Evolutionary conservation across 805 yeast genomes (phyloP), one percentile per base, ranked within the genome.

Genomic region (Isabelozyma pseudorhagii): DNA sequence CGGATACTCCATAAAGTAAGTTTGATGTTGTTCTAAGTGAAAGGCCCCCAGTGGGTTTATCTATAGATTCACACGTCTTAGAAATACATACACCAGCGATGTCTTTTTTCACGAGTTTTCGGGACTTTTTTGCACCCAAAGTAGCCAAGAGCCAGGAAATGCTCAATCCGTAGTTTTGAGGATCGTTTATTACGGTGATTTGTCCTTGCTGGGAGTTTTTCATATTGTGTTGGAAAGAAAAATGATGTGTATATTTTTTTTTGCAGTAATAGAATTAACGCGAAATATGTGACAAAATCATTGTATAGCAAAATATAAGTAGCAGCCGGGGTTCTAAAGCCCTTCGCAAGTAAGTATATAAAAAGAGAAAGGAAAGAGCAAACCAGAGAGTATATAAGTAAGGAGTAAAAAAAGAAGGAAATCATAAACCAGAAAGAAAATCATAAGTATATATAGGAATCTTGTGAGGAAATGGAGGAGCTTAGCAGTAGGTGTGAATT

Each of bases 1-100:
- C 53, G 1, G 80, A 65, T 1, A 79, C 64, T 0, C 86, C 86
- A 54, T 75, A 71, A 49, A 82, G 57, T 8, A 82, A 60, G 45
- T 63, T 73, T 0, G 83, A 75, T 0, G 70, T 60, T 14, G 71
- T 62, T 41, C 82, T 60, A 39, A 71, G 51, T 4, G 45, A 50
- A 1, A 69, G 54, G 14, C 60, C 31, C 2, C 50, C 53, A 9
- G 50, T 42, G 2, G 38, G 45, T 14, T n/a, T 21, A n/a, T 55
- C 46, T 10, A 72, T 63, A 5, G 60, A 55, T 3, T 55, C 51
- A 56, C 84, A 80, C 2, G 73, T 63, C 2, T 59, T 54, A 1
- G 82, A 79, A 18, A 81, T 75, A 1, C 78, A 69, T 1, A 71
- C 53, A 4, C 63, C 59, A 10, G 62, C 55, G n/a, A 74, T 64